phyloP scores from a whole-genome alignment of 1,139 yeast genomes.

The Yamadazyma sp. region DNA sequence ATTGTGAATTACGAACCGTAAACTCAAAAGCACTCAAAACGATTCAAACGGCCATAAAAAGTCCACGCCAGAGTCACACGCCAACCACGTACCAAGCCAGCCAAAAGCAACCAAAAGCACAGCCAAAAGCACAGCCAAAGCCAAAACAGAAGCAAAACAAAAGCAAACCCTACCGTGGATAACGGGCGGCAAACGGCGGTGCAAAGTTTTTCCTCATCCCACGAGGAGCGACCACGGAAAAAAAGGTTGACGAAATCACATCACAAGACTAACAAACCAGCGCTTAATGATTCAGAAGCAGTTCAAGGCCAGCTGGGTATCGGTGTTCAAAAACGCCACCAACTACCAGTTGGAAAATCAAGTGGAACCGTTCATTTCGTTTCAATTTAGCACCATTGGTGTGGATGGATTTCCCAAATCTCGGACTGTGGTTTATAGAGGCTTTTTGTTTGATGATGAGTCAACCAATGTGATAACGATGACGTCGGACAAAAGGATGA shows the following conservation, averaged over 20 bases:
- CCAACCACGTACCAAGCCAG: no score
- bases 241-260: slow-evolving; percentile 5
- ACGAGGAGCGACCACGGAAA: slow-evolving; percentile 5
- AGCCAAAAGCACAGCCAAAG: no score
- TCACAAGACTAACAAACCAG: slow-evolving; percentile 10
- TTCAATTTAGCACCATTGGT: slow-evolving; percentile 72
- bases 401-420: slow-evolving; percentile 56
- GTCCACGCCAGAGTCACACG: no score
- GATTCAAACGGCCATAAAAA: no score
- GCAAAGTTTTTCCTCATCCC: slow-evolving; percentile 7
- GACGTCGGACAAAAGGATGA: slow-evolving; percentile 71
- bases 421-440: slow-evolving; percentile 71
- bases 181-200: slow-evolving; percentile 1
- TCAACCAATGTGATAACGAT: slow-evolving; percentile 67
- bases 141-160: no score
- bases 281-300: slow-evolving; percentile 29
- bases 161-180: no score
- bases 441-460: slow-evolving; percentile 70
- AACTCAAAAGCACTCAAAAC: no score
- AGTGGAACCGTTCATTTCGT: slow-evolving; percentile 50
- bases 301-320: slow-evolving; percentile 74
- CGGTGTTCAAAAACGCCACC: slow-evolving; percentile 52
- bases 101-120: no score
- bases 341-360: slow-evolving; percentile 38
- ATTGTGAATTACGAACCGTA: no score